phyloP scores from a whole-genome alignment of 2,329 filamentous ascomycete species.

The Sordariomycetes sp. region DNA sequence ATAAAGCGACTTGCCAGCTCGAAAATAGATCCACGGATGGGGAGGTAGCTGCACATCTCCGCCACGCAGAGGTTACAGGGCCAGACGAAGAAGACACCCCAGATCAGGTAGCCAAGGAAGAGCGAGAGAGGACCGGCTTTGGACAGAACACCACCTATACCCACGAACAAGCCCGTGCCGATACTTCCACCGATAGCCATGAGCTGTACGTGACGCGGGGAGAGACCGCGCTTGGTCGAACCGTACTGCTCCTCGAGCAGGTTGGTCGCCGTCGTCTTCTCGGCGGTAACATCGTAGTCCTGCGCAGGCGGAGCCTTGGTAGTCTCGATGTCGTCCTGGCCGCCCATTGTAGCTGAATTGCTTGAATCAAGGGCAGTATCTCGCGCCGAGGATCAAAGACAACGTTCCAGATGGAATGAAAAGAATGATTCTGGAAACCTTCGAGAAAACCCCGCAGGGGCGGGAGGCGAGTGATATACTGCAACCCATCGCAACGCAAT shows the following conservation, averaged over 20 bases:
- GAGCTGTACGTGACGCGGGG: constrained; percentile 34
- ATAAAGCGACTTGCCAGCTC: constrained; percentile 45
- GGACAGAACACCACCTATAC: constrained; percentile 31
- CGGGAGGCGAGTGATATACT: too few relatives aligned
- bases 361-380: too few relatives aligned
- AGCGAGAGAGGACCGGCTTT: constrained; percentile 32
- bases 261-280: too few relatives aligned
- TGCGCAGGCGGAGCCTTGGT: too few relatives aligned
- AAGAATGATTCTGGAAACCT: too few relatives aligned
- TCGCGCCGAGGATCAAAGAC: too few relatives aligned
- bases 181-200: constrained; percentile 40
- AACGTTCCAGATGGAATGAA: too few relatives aligned
- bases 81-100: constrained; percentile 34
- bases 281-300: too few relatives aligned
- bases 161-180: constrained; percentile 34
- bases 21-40: constrained; percentile 43
- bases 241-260: constrained; percentile 7
- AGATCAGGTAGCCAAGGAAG: constrained; percentile 33
- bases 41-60: constrained; percentile 49
- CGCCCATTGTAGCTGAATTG: too few relatives aligned
- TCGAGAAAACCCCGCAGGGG: too few relatives aligned
- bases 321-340: too few relatives aligned
- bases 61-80: constrained; percentile 37
- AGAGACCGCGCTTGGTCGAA: constrained; percentile 7
- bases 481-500: too few relatives aligned